Base-by-base conservation (phyloP, 169 alveolate species). In the Cystoisospora suis region DNA sequence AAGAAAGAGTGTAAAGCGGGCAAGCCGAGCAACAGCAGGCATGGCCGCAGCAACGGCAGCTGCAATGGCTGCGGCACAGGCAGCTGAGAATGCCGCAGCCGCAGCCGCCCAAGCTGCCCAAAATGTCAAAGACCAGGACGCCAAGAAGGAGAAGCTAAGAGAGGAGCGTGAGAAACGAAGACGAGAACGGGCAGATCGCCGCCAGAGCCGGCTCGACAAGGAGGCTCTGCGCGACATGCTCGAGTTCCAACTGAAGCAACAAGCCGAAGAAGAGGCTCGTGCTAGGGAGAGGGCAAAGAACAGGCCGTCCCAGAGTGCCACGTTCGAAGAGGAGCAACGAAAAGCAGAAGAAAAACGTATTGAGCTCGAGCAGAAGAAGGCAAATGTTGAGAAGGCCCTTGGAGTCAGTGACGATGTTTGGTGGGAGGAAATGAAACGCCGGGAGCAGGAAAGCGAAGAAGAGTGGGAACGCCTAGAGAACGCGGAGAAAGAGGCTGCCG, bases 1-100 rank as follows among this genome's bases (percentile, higher is more conserved):
- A n/a, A 12, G 81, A n/a, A 70, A 70, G 45, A 70, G 81, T n/a
- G 46, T 70, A 3, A 44, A 47, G 15, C 42, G 81, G 27, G 81
- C 81, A 4, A 70, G 81, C 23, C 81, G 81, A 3, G 81, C 81
- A 3, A 29, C 46, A 2, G 81, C 81, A 29, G 81, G 46, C 46
- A 70, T 70, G 81, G 81, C 46, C 38, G 81, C 81, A 3, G 81
- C 81, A 5, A 23, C 46, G 17, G 81, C 81, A 3, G 81, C 81
- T 2, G 81, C 81, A 12, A 70, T 47, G 4, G 81, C 81, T 2
- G 81, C 81, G 15, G 81, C 81, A n/a, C 81, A 70, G 23, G 81
- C 81, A 5, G 81, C 81, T 17, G 81, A 70, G 46, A 70, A 70
- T 27, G 81, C 81, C 34, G 75, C 75, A 15, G 81, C 81, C 3